These are phyloP conservation scores for Syzygium aromaticum DNA, from an alignment of 345 rosid species.

Conservation along the genomic window DNA sequence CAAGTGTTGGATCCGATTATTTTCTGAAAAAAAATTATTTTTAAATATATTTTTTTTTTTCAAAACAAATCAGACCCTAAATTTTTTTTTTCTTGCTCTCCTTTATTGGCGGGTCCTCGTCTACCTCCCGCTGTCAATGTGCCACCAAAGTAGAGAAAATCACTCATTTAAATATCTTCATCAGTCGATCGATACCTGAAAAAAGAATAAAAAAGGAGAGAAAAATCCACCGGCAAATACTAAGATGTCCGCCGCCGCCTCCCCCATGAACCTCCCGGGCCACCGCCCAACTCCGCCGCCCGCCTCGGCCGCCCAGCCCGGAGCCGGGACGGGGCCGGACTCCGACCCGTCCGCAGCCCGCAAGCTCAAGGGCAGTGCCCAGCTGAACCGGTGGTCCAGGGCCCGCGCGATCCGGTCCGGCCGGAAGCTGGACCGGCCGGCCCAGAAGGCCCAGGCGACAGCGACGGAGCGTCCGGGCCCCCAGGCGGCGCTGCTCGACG, in stretches of 20 bases:
- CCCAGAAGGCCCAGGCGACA: slow-evolving; percentile 5
- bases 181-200: neutral
- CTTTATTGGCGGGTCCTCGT: neutral
- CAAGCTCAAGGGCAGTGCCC: slow-evolving; percentile 53
- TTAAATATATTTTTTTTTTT: no score
- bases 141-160: neutral
- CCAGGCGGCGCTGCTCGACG: slow-evolving; percentile 10
- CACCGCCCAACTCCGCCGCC: slow-evolving; percentile 11
- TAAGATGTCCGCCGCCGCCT: neutral
- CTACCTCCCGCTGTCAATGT: neutral
- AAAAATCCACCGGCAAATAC: neutral
- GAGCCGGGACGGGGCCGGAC: slow-evolving; percentile 14
- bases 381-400: slow-evolving; percentile 79
- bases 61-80: no score
- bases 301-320: neutral
- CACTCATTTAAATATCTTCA: neutral
- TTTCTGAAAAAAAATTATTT: no score
- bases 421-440: slow-evolving; percentile 45
- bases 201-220: neutral
- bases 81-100: neutral
- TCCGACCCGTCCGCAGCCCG: slow-evolving; percentile 22
- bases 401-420: slow-evolving; percentile 76
- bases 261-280: slow-evolving; percentile 30
- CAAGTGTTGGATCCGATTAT: no score
- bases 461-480: neutral